Conservation (phyloP, 192 early-diverging fungal genomes). For the Phlyctochytrium planicorne region DNA sequence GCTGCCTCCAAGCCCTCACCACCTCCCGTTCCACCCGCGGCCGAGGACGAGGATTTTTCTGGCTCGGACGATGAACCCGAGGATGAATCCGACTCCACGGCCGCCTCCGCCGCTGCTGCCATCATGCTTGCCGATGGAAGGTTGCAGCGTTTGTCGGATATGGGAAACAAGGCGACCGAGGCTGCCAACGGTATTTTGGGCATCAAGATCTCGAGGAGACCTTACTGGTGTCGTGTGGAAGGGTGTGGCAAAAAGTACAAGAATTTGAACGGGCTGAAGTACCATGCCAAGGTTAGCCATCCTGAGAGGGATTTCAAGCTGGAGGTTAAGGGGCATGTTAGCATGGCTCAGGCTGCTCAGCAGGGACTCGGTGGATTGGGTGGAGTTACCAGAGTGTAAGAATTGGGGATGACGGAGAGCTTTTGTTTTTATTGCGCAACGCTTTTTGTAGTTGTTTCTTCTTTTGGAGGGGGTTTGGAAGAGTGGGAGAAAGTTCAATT, state of each 20-base stretch:
- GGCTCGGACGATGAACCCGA: background rate
- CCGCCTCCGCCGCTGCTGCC: background rate
- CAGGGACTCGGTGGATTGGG: too few relatives aligned
- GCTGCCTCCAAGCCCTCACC: background rate
- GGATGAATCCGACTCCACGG: constrained; percentile 8
- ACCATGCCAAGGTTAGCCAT: constrained; percentile 52
- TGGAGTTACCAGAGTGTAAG: background rate
- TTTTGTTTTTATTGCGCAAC: background rate
- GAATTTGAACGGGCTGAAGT: constrained; percentile 92
- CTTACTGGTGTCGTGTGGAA: constrained; percentile 31
- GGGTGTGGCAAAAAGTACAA: constrained; percentile 74
- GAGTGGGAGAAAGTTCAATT: too few relatives aligned
- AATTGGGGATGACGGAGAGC: background rate
- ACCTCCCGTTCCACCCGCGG: background rate
- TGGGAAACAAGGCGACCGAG: constrained; percentile 80
- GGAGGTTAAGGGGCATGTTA: background rate
- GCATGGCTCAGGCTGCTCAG: background rate
- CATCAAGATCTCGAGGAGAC: constrained; percentile 33
- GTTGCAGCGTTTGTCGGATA: background rate
- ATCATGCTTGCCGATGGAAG: background rate
- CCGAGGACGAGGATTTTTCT: background rate
- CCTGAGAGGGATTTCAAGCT: background rate
- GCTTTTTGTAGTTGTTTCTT: background rate
- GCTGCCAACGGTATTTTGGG: constrained; percentile 2
- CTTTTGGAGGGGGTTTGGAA: too few relatives aligned